Conservation (phyloP, 805 yeast species). For the Kurtzmaniella cleridarum region DNA sequence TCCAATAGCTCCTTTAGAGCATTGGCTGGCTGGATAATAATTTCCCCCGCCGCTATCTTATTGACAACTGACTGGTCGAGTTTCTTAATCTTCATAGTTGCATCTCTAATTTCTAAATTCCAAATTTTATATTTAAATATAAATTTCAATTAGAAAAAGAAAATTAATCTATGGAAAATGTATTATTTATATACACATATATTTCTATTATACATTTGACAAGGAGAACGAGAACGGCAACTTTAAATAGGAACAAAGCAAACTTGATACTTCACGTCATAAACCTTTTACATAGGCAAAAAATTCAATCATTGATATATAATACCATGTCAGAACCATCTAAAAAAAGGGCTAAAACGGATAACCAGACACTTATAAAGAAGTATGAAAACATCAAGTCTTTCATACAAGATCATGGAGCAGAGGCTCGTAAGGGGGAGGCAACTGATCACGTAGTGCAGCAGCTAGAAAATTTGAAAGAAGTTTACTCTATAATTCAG, state of each 20-base stretch:
- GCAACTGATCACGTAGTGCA: slow-evolving; percentile 46
- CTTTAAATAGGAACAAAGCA: too few relatives aligned
- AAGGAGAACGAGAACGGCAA: too few relatives aligned
- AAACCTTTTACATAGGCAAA: too few relatives aligned
- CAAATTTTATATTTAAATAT: too few relatives aligned
- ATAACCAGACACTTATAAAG: slow-evolving; percentile 11
- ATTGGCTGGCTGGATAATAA: slow-evolving; percentile 88
- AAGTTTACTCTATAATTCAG: slow-evolving; percentile 39
- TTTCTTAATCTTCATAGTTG: slow-evolving; percentile 9
- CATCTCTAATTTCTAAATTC: too few relatives aligned
- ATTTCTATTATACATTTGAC: too few relatives aligned
- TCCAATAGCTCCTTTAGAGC: slow-evolving; percentile 92
- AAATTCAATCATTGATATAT: too few relatives aligned
- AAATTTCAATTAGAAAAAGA: too few relatives aligned
- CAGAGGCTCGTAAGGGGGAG: slow-evolving; percentile 52
- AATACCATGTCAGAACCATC: too few relatives aligned
- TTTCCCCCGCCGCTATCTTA: slow-evolving; percentile 95
- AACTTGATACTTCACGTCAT: too few relatives aligned
- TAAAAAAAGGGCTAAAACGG: slow-evolving; percentile 10
- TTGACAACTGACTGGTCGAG: slow-evolving; percentile 74
- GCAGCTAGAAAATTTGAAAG: slow-evolving; percentile 42
- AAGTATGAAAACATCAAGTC: slow-evolving; percentile 24
- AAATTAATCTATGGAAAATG: too few relatives aligned
- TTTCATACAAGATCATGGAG: slow-evolving; percentile 31
- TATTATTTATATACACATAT: too few relatives aligned